Evolutionary conservation across 192 early-diverging fungal genomes (phyloP), one percentile per base, ranked within the genome.

Genomic region (Coemansia nantahalensis): DNA sequence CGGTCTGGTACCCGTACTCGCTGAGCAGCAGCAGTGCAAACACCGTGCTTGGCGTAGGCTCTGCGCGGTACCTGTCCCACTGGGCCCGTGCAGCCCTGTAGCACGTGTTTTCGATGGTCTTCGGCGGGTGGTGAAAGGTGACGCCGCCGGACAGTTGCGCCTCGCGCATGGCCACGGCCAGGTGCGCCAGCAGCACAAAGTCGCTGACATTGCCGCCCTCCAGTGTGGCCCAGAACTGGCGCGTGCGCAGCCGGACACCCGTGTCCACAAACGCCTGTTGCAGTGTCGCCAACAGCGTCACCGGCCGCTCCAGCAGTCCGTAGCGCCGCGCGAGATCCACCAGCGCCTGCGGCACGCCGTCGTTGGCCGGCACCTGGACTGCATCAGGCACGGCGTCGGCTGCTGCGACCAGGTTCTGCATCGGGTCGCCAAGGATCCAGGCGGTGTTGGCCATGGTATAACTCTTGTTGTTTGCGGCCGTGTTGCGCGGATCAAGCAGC

Each of bases 181-280:
- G 33, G 31, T 73, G 59, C 47, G 70, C 70, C n/a, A 73, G 54
- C 30, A 66, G 41, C 14, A 52, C 70, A 58, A 73, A 73, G 63
- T 73, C 70, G 49, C 58, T 48, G 16, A 47, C 39, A 1, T 17
- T 42, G 34, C 59, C 54, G 18, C 54, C 45, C n/a, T 56, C 53
- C 40, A 73, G 54, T 34, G 63, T 51, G 13, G 45, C 63, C 62
- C 70, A 66, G 59, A 73, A 66, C 55, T 62, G 62, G 13, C 62
- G 58, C 11, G 47, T 48, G 45, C 59, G 53, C 5, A 65, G 60
- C 11, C 55, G 48, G 45, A 51, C 38, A 15, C 44, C 57, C 14
- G 53, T 37, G 39, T 72, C 69, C 10, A 48, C 57, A 36, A 65
- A 51, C 39, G 62, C 44, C 11, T 36, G 39, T 4, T 53, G 62